phyloP scores from a whole-genome alignment of 352 stramenopile species.

The Blastocystis sp. region DNA sequence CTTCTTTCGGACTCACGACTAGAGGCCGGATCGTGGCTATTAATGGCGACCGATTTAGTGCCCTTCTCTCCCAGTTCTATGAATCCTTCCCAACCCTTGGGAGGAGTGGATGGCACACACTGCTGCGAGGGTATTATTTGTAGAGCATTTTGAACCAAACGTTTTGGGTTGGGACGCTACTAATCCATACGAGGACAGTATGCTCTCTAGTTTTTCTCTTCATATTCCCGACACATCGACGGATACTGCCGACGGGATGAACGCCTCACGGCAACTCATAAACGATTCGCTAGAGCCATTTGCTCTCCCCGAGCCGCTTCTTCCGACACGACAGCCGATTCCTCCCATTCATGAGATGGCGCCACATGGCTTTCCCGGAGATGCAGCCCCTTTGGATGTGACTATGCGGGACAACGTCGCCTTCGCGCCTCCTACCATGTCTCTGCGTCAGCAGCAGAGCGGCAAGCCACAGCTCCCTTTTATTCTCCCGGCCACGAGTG shows the following conservation, averaged over 20 bases:
- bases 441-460: no score
- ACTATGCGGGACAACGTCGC: no score
- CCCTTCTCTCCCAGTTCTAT: constrained; percentile 62
- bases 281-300: background rate
- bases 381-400: no score
- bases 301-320: background rate
- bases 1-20: background rate
- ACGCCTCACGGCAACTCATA: background rate
- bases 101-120: constrained; percentile 9
- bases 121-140: background rate
- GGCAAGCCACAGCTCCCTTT: no score
- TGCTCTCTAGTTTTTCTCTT: constrained; percentile 63
- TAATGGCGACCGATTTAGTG: constrained; percentile 65
- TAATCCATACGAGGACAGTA: constrained; percentile 64
- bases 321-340: background rate
- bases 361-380: background rate
- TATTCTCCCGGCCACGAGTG: no score
- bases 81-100: background rate
- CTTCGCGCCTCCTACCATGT: no score
- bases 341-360: background rate
- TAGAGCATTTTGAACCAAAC: constrained; percentile 31
- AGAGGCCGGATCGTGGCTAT: constrained; percentile 61
- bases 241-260: constrained; percentile 9
- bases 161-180: constrained; percentile 63
- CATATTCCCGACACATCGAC: constrained; percentile 45